Base-by-base conservation (phyloP, 2,329 filamentous ascomycete species). In the Massarina eburnea region DNA sequence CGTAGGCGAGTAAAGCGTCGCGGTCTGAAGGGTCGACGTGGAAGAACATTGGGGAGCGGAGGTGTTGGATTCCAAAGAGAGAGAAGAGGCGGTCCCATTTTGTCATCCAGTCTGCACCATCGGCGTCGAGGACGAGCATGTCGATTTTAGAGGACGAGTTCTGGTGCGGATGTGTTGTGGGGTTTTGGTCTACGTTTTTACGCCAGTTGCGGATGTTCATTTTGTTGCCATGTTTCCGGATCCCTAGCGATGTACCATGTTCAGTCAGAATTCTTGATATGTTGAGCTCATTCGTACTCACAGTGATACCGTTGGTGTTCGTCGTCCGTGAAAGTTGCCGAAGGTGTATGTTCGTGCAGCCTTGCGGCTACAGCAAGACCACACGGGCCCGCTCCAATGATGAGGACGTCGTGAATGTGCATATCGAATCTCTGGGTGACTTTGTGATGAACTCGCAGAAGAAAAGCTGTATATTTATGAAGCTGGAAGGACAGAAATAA, bases 11-110 rank as follows among this genome's bases (percentile, higher is more conserved):
- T 57, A 92, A 71, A 0, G 84, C 84, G 70, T 92, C 88, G 1
- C 87, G 76, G 66, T 92, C 88, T 1, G 80, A 76, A 0, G 88
- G 88, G 59, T 92, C 88, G 12, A 89, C 77, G 61, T 94, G 88
- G 73, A 90, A 92, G 59, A 91, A 87, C 85, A 92, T 88, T 0
- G 87, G 88, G 54, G 86, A 91, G 14, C 88, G 78, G 30, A 94
- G 72, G 57, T 91, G 82, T 1, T 79, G 76, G 37, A 92, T 92
- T 39, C 84, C 79, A 35, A 89, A 81, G 2, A 79, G 80, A 24
- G 77, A 73, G 68, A 92, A 92, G 3, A 86, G 77, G 12, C 76
- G 73, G 35, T 87, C 81, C 88, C 88, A 92, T 32, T 82, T 77
- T 8, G 78, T 71, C 76, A 92, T 82, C 87, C 87, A 92, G 35